phyloP scores from a whole-genome alignment of 2,329 filamentous ascomycete genomes.

The Fusarium beomiforme region DNA sequence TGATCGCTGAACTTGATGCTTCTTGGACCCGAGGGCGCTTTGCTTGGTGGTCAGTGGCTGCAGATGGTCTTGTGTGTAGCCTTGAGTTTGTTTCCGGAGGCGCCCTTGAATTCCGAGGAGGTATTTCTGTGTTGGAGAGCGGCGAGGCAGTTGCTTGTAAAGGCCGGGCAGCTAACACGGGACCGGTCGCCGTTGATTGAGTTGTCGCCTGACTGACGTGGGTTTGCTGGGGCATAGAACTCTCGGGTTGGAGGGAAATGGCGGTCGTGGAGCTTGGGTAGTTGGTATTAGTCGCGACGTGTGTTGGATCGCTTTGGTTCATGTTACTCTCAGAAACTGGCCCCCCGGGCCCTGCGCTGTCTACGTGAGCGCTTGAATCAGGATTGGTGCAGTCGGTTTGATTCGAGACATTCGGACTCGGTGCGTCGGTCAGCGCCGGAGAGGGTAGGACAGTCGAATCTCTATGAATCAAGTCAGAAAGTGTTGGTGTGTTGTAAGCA shows the following conservation, averaged over 20 bases:
- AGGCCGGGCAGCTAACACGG: background rate
- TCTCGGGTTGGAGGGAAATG: background rate
- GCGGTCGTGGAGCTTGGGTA: background rate
- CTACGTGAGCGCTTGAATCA: slow-evolving; percentile 19
- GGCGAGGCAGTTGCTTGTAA: slow-evolving; percentile 1
- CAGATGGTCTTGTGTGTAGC: background rate
- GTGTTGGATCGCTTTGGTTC: slow-evolving; percentile 6
- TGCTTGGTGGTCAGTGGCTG: background rate
- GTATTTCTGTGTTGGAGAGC: background rate
- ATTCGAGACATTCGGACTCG: slow-evolving; percentile 56
- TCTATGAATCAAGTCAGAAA: slow-evolving; percentile 34
- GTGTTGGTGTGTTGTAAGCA: background rate
- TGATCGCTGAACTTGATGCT: background rate
- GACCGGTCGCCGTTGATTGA: background rate
- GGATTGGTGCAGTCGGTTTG: slow-evolving; percentile 49
- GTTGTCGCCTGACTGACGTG: background rate
- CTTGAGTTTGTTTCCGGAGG: background rate
- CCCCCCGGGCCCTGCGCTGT: slow-evolving; percentile 8
- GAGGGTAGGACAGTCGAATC: slow-evolving; percentile 62
- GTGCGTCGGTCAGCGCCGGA: slow-evolving; percentile 70
- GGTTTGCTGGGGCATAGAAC: background rate
- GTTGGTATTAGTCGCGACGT: slow-evolving; percentile 12
- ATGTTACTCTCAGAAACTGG: slow-evolving; percentile 12
- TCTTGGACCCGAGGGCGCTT: slow-evolving; percentile 28
- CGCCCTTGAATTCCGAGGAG: background rate